Evolutionary conservation across 2,329 filamentous ascomycete genomes (phyloP).

Genomic region (Colletotrichum sp.): DNA sequence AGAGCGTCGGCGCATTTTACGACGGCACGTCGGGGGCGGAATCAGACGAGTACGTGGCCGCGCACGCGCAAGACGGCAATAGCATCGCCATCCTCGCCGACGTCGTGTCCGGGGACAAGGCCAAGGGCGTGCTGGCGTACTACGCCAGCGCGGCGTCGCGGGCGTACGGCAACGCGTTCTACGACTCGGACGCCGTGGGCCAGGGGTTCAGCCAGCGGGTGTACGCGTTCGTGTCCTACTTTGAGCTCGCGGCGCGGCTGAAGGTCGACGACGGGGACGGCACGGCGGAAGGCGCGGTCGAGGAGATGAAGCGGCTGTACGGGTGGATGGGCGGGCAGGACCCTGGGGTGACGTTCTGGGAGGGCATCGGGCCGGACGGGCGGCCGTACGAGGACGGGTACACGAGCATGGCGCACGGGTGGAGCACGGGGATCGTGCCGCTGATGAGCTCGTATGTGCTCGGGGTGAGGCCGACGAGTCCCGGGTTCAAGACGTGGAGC

Average conservation of each 20-base stretch:
- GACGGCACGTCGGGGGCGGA: slow-evolving; percentile 37
- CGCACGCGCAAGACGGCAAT: slow-evolving; percentile 58
- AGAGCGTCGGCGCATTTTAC: slow-evolving; percentile 45
- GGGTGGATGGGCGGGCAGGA: slow-evolving; percentile 55
- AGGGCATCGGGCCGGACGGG: slow-evolving; percentile 51
- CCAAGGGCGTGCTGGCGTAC: slow-evolving; percentile 42
- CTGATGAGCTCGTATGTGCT: slow-evolving; percentile 50
- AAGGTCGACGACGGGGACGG: slow-evolving; percentile 23
- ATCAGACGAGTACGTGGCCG: slow-evolving; percentile 30
- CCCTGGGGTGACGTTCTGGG: slow-evolving; percentile 54
- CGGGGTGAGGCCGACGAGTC: slow-evolving; percentile 47
- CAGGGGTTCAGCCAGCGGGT: slow-evolving; percentile 47
- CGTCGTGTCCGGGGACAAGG: slow-evolving; percentile 31
- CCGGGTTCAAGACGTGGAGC: slow-evolving; percentile 47
- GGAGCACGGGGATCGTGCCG: slow-evolving; percentile 56
- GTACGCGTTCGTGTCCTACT: slow-evolving; percentile 58
- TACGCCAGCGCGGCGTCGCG: slow-evolving; percentile 37
- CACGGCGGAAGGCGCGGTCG: slow-evolving; percentile 40
- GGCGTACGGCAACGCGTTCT: slow-evolving; percentile 57
- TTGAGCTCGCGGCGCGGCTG: slow-evolving; percentile 57
- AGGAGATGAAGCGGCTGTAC: slow-evolving; percentile 51
- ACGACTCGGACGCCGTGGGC: slow-evolving; percentile 46
- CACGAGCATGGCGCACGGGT: slow-evolving; percentile 56
- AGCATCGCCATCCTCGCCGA: slow-evolving; percentile 48
- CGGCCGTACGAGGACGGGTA: slow-evolving; percentile 48